A percentile compares a stretch with the other conserved stretches of the same genome.
Evolutionary conservation across 106 monocot genomes (phyloP).

Genomic region (Gastrodia elata): DNA sequence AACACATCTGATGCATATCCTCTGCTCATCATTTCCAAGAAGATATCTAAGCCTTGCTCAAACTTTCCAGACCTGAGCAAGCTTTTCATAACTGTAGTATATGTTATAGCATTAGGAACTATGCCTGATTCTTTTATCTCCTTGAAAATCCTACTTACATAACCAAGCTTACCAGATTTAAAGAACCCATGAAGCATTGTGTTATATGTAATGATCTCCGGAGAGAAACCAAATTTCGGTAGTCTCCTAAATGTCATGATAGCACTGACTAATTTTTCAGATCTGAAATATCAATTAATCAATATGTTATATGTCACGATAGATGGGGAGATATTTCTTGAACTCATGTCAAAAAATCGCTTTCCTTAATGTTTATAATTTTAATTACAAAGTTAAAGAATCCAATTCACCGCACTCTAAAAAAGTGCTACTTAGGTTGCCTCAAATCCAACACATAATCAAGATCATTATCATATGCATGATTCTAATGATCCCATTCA

Average conservation of each 20-base stretch:
- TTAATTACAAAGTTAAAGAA: no score
- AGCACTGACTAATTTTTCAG: constrained; percentile 45
- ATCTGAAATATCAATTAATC: constrained; percentile 68
- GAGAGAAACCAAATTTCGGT: constrained; percentile 35
- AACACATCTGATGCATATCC: constrained; percentile 48
- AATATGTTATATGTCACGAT: constrained; percentile 63
- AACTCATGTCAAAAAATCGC: constrained; percentile 51
- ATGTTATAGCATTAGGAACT: constrained; percentile 64
- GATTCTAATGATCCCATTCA: no score
- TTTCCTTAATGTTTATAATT: no score
- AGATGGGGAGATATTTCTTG: constrained; percentile 40
- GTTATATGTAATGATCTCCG: constrained; percentile 65
- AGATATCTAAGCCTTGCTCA: constrained; percentile 52
- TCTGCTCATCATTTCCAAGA: constrained; percentile 36
- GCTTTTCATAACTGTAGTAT: constrained; percentile 74
- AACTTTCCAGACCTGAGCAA: constrained; percentile 54
- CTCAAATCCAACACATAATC: no score
- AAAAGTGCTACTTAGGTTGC: no score
- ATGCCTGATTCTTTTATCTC: constrained; percentile 41
- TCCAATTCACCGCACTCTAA: no score
- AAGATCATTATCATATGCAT: no score
- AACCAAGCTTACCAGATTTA: constrained; percentile 38
- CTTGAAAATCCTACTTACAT: constrained; percentile 42
- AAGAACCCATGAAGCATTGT: constrained; percentile 69
- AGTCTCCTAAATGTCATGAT: constrained; percentile 48